A percentile compares a stretch with the other conserved stretches of the same genome.
Conservation (phyloP, 179 eudicot genomes). For the Silene coronaria region DNA sequence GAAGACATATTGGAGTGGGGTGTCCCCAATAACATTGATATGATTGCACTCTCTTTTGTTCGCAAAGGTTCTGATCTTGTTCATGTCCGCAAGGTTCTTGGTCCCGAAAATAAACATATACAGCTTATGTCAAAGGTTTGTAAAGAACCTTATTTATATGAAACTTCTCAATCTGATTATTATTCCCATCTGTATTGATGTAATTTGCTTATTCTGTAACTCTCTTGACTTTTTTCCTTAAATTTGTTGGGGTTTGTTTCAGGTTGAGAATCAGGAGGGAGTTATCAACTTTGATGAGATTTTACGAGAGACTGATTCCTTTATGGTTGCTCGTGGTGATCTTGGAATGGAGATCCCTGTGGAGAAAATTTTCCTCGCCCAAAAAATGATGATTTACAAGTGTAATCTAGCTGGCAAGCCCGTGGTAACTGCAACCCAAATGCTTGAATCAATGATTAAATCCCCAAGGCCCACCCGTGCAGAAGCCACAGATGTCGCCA, state of each 20-base stretch:
- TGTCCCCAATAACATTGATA: conserved; percentile 40
- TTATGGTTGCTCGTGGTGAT: conserved; percentile 47
- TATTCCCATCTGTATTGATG: background rate
- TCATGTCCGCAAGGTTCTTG: conserved; percentile 32
- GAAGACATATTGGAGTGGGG: conserved; percentile 43
- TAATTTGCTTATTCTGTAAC: background rate
- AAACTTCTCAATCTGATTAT: no score
- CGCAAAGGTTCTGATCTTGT: conserved; percentile 46
- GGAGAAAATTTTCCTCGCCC: conserved; percentile 42
- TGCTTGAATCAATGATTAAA: conserved; percentile 45
- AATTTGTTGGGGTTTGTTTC: background rate
- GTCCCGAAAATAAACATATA: conserved; percentile 31
- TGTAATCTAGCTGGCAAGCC: conserved; percentile 47
- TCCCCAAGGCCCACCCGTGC: conserved; percentile 45
- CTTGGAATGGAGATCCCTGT: conserved; percentile 53
- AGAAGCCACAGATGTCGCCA: conserved; percentile 43
- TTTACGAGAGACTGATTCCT: conserved; percentile 35
- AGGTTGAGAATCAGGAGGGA: conserved; percentile 48
- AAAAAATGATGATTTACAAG: conserved; percentile 43
- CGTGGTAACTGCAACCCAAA: conserved; percentile 44
- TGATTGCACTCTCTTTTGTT: conserved; percentile 41
- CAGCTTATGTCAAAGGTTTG: conserved; percentile 38
- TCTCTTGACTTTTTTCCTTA: background rate
- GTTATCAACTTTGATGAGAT: conserved; percentile 38
- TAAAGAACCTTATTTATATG: background rate